Conservation (phyloP, 2,329 filamentous ascomycete genomes). For the Triangularia verruculosa region DNA sequence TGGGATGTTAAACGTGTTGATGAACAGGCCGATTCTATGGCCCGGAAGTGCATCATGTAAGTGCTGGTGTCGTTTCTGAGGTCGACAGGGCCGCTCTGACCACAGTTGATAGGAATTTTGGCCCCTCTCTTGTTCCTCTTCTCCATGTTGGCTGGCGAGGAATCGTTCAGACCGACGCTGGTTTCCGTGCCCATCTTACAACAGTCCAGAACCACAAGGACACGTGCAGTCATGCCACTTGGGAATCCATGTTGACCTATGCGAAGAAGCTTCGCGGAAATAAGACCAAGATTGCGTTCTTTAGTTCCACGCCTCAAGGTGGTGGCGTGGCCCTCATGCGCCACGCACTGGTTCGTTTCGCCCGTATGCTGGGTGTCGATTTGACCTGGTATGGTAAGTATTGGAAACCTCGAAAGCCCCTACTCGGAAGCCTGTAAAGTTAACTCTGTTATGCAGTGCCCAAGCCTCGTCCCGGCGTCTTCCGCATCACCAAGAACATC, state of each 20-base stretch:
- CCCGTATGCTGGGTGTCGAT: conserved; percentile 63
- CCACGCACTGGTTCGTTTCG: conserved; percentile 71
- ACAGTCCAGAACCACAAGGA: conserved; percentile 56
- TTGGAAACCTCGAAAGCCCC: neutral
- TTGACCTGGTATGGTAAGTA: conserved; percentile 66
- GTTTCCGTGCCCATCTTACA: conserved; percentile 59
- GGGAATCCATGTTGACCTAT: conserved; percentile 62
- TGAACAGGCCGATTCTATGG: conserved; percentile 79
- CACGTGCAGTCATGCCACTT: conserved; percentile 61
- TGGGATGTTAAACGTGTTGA: conserved; percentile 63
- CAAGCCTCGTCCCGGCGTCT: conserved; percentile 74
- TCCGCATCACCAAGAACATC: conserved; percentile 80
- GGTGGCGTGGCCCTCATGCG: conserved; percentile 80
- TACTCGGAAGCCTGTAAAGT: neutral
- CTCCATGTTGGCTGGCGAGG: conserved; percentile 66
- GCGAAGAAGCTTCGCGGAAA: conserved; percentile 60
- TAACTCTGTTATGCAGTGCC: conserved; percentile 51
- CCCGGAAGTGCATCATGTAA: conserved; percentile 72
- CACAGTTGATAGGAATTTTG: conserved; percentile 57
- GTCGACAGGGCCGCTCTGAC: conserved; percentile 16
- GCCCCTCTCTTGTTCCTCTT: conserved; percentile 67
- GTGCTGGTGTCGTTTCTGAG: conserved; percentile 26
- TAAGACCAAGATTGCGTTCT: conserved; percentile 70
- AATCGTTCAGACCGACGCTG: conserved; percentile 67
- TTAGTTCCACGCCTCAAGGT: conserved; percentile 78